Percentiles rank a stretch among this genome's conserved stretches.
These are phyloP conservation scores for Solanum raphanifolium DNA, from an alignment of 257 asterid species.

Conservation along the genomic window DNA sequence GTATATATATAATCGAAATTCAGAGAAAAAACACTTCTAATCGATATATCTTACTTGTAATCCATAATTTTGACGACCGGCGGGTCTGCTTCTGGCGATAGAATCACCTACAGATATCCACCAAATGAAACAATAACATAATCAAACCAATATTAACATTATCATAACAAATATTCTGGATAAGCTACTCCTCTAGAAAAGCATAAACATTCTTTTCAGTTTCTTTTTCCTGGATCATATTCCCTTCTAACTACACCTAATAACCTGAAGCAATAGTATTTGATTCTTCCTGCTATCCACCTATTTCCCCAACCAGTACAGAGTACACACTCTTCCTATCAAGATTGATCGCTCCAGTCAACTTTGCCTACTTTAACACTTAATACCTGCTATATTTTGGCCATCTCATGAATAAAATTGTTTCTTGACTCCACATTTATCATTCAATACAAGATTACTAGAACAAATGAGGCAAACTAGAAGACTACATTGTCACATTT, in stretches of 20 bases:
- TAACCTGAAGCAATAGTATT: not conserved
- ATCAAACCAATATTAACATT: not conserved
- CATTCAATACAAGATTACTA: not conserved
- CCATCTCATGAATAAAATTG: not conserved
- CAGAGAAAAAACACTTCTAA: not conserved
- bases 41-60: constrained; percentile 56
- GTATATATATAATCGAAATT: too few species aligned
- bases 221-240: not conserved
- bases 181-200: not conserved
- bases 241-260: not conserved
- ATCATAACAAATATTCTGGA: not conserved
- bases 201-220: not conserved
- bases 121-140: constrained; percentile 1
- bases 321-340: not conserved
- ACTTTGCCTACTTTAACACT: not conserved
- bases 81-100: constrained; percentile 94
- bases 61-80: constrained; percentile 94
- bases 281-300: not conserved
- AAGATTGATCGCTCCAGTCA: not conserved
- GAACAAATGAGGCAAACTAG: not conserved
- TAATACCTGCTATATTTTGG: not conserved
- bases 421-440: not conserved
- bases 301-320: not conserved
- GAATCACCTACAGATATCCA: constrained; percentile 53
- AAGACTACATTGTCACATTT: not conserved